Evolutionary conservation across 331 rosid genomes (phyloP), one percentile per base, ranked within the genome.

Genomic region (Stylosanthes scabra): DNA sequence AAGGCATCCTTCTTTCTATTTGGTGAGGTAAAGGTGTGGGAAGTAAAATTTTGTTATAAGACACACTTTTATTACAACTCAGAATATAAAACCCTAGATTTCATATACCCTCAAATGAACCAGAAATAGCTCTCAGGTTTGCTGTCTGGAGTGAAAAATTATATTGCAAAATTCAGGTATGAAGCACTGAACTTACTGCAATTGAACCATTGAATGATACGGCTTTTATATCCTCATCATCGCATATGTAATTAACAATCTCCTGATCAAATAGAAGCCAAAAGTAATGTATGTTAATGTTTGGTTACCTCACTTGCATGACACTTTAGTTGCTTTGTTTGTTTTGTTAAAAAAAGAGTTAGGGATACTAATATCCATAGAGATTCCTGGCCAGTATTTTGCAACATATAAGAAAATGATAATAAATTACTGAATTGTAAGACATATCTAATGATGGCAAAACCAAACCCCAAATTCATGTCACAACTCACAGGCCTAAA

Each of bases 171-270:
- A 62, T 2, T 63, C 27, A 60, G 42, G 25, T 12, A 52, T 12
- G 13, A 40, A 16, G 73, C 14, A 66, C 58, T 55, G 25, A 65
- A 77, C 93, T 88, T 88, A 88, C 90, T 11, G 78, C 56, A 69
- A 73, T 80, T 56, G 90, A 66, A 77, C 90, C 86, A 34, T 65
- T 44, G 11, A 88, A 81, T 8, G 90, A 83, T 55, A 88, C 77
- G 25, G 90, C 90, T 81, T 83, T 86, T 59, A 88, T 80, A 61
- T 88, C 90, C 50, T 84, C 87, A 12, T 88, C 93, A 74, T 86
- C 87, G 42, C 93, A 86, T 62, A 88, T 72, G 75, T 81, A 75
- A 68, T 88, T 72, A 67, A 84, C 80, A 60, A 84, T 71, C 42
- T 86, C 90, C 90, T 88, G 88, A 68, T 54, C 54, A 64, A 72